phyloP scores from a whole-genome alignment of 2,329 filamentous ascomycete genomes.

The Conoideocrella luteorostrata region DNA sequence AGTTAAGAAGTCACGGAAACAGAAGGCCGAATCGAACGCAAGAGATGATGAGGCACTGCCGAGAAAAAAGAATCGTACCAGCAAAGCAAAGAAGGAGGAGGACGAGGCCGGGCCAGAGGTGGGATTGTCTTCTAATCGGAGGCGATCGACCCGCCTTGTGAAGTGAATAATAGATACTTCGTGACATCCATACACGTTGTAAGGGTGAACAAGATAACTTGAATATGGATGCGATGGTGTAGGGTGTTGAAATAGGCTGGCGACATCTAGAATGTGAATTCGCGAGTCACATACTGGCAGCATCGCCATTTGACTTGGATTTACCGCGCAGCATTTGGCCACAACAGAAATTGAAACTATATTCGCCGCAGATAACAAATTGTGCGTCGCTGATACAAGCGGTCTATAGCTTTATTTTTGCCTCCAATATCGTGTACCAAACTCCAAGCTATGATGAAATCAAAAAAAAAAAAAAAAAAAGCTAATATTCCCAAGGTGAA shows the following conservation, averaged over 20 bases:
- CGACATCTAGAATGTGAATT: too few relatives aligned
- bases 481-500: background rate
- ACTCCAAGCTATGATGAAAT: background rate
- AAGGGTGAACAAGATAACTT: too few relatives aligned
- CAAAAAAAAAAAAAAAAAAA: background rate
- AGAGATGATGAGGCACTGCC: slow-evolving; percentile 18
- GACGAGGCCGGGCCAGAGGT: slow-evolving; percentile 11
- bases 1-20: slow-evolving; percentile 20
- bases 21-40: slow-evolving; percentile 17
- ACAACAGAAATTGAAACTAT: too few relatives aligned
- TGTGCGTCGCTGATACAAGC: background rate
- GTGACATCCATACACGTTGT: too few relatives aligned
- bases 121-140: slow-evolving; percentile 12
- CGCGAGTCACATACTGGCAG: too few relatives aligned
- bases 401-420: background rate
- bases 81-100: slow-evolving; percentile 16
- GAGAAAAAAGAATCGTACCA: slow-evolving; percentile 20
- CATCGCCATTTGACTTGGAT: too few relatives aligned
- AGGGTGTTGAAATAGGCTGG: too few relatives aligned
- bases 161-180: too few relatives aligned
- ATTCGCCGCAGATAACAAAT: too few relatives aligned
- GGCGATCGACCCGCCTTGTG: slow-evolving; percentile 9
- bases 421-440: too few relatives aligned
- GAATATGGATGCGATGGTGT: background rate
- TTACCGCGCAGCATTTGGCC: too few relatives aligned